These are phyloP conservation scores for Neckera pumila DNA, from an alignment of 225 moss, liverwort and hornwort species.

Conservation along the genomic window DNA sequence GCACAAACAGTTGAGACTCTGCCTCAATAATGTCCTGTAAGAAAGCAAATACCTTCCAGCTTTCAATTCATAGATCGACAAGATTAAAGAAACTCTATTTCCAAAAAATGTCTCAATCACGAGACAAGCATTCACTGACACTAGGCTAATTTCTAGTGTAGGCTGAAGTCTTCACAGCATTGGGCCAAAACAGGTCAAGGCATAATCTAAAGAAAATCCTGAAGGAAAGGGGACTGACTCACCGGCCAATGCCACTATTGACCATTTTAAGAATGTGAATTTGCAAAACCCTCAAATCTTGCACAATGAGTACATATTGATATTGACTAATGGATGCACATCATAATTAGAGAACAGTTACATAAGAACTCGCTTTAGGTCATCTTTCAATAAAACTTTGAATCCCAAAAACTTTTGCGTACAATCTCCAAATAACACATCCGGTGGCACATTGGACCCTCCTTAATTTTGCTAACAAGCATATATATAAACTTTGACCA, in stretches of 20 bases:
- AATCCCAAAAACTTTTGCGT: neutral
- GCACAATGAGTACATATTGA: neutral
- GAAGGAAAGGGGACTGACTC: neutral
- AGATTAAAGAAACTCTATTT: neutral
- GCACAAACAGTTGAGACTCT: constrained; percentile 65
- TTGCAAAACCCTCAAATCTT: neutral
- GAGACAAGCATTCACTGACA: neutral
- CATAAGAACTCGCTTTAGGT: neutral
- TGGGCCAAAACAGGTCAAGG: neutral
- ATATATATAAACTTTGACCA: neutral
- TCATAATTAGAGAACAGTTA: neutral
- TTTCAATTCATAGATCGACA: neutral
- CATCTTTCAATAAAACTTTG: neutral
- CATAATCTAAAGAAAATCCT: neutral
- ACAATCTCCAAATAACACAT: neutral
- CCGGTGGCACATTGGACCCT: neutral
- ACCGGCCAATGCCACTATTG: neutral
- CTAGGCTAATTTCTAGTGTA: neutral
- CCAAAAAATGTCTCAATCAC: neutral
- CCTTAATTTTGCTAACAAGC: neutral
- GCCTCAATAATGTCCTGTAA: constrained; percentile 48
- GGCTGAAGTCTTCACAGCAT: neutral
- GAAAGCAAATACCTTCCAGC: neutral
- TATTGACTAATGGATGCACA: neutral
- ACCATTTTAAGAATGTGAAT: too few species aligned